Evolutionary conservation across 768 basidiomycete genomes (phyloP).

Genomic region (Pilatotrama ljubarskyi): DNA sequence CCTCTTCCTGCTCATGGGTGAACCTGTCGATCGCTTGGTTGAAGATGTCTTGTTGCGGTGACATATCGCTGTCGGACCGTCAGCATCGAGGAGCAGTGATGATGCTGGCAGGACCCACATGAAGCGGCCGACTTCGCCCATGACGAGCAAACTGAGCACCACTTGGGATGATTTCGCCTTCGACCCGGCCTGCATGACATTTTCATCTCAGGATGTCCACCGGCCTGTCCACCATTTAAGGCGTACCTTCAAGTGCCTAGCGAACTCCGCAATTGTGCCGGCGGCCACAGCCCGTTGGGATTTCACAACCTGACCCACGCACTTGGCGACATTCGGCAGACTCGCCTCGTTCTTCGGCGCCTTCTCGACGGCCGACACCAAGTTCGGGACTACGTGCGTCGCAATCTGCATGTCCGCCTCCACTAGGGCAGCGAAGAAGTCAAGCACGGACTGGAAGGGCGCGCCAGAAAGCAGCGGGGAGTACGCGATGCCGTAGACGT

Average conservation of each 20-base stretch:
- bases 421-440: constrained; percentile 82
- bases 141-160: constrained; percentile 80
- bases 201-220: not conserved
- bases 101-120: constrained; percentile 62
- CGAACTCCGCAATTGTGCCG: constrained; percentile 82
- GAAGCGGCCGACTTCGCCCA: constrained; percentile 92
- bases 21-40: constrained; percentile 72
- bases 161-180: constrained; percentile 68
- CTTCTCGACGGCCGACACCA: constrained; percentile 68
- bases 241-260: constrained; percentile 73
- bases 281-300: constrained; percentile 71
- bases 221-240: not conserved
- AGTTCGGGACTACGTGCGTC: constrained; percentile 75
- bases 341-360: constrained; percentile 54
- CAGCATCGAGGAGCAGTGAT: not conserved
- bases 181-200: constrained; percentile 32
- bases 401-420: constrained; percentile 82
- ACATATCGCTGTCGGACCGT: constrained; percentile 72
- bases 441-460: constrained; percentile 78
- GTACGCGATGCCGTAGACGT: constrained; percentile 69
- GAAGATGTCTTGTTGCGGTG: constrained; percentile 78
- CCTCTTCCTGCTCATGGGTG: constrained; percentile 76
- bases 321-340: constrained; percentile 78
- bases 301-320: constrained; percentile 80
- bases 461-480: constrained; percentile 77